Evolutionary conservation across 352 stramenopile species (phyloP), one percentile per base, ranked within the genome.

Genomic region (Pythium rhizo-oryzae): DNA sequence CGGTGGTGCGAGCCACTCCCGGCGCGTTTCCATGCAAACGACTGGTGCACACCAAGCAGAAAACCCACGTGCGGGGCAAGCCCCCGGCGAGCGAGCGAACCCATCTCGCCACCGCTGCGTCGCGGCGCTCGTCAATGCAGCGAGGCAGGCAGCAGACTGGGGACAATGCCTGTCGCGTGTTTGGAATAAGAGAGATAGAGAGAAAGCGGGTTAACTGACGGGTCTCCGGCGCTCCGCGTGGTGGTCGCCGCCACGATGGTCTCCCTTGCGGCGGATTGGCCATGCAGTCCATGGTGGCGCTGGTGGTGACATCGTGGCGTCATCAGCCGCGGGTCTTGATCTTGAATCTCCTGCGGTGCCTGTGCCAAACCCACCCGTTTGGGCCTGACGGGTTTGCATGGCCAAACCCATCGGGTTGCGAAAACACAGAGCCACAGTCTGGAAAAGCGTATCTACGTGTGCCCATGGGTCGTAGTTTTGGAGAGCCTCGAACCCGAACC

Each of bases 1-100:
- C 41, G 61, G 62, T 69, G 62, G 53, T 49, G 52, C 24, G 46
- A 57, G 54, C 63, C 28, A 53, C 19, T 1, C 0, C 8, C 12
- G 8, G 33, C 60, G 59, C 59, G 46, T 73, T 43, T 65, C 54
- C 52, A 56, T 73, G 67, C 60, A 65, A 68, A 73, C 67, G 59
- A 69, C 54, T 73, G 59, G 67, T 37, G 59, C 67, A 69, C 67
- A 65, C 67, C 67, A 73, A 73, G 67, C 67, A 73, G 67, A 73
- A 73, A 73, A 70, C 30, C 25, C 41, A 41, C 41, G 41, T n/a
- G 41, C 41, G 15, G 3, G 8, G 41, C 41, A 44, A 37, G 28
- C 3, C 28, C 28, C 28, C 28, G 6, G 6, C 30, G 7, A 8
- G 12, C 39, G 33, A 57, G 33, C 63, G 63, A 59, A 70, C 54